Evolutionary conservation across 805 yeast genomes (phyloP).

Genomic region (Ogataea angusta): DNA sequence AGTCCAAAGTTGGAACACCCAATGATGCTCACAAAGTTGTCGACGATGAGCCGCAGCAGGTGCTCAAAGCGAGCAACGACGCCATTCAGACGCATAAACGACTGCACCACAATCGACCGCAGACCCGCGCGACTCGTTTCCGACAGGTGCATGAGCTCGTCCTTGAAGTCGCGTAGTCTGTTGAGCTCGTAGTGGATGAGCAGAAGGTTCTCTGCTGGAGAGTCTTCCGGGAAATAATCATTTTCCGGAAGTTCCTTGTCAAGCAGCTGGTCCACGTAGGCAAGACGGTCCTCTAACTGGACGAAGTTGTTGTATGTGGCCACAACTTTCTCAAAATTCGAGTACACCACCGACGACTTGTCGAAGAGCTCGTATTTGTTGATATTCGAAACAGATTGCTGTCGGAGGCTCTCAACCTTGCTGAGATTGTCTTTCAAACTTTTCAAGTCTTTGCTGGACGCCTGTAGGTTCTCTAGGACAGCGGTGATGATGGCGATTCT

Average conservation of each 20-base stretch:
- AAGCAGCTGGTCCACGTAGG: conserved; percentile 50
- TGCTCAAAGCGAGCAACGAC: conserved; percentile 59
- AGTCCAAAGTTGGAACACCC: conserved; percentile 66
- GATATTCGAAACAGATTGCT: conserved; percentile 52
- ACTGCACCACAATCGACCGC: conserved; percentile 57
- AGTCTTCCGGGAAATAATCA: conserved; percentile 35
- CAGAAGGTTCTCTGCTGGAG: conserved; percentile 54
- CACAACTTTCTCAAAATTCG: conserved; percentile 68
- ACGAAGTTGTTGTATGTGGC: conserved; percentile 61
- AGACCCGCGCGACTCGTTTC: conserved; percentile 52
- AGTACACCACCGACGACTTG: conserved; percentile 63
- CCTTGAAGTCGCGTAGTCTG: conserved; percentile 72
- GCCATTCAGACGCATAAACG: conserved; percentile 47
- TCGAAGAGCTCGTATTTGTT: conserved; percentile 67
- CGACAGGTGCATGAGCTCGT: conserved; percentile 62
- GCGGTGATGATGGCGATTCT: conserved; percentile 35
- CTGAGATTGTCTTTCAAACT: conserved; percentile 40
- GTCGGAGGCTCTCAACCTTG: conserved; percentile 35
- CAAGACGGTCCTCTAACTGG: conserved; percentile 49
- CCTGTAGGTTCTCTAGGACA: conserved; percentile 25
- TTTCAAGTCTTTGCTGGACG: conserved; percentile 43
- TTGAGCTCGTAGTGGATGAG: conserved; percentile 68
- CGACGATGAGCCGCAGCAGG: conserved; percentile 61
- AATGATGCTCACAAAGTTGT: conserved; percentile 60
- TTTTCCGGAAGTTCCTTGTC: conserved; percentile 37